These are phyloP conservation scores for Actinomucor elegans DNA, from an alignment of 371 early-diverging fungal genomes.

Conservation along the genomic window DNA sequence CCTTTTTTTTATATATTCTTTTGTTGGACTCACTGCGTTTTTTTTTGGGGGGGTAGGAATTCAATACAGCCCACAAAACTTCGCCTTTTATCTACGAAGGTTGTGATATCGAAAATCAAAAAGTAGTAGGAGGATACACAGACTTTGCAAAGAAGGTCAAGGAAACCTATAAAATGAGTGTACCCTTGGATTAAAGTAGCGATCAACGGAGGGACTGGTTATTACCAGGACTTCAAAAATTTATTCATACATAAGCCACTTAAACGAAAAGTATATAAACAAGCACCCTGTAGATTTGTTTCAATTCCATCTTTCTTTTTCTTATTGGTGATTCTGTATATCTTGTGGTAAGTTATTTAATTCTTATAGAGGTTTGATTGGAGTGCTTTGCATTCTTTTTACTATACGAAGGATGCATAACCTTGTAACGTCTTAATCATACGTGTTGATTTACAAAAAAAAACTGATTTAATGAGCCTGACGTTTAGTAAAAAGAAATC, in stretches of 20 bases:
- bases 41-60: constrained; percentile 29
- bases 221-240: not conserved
- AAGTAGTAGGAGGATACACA: constrained; percentile 47
- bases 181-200: constrained; percentile 18
- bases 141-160: constrained; percentile 47
- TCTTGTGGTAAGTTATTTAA: not conserved
- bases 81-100: constrained; percentile 61
- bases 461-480: constrained; percentile 40
- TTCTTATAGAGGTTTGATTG: not conserved
- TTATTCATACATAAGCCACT: not conserved
- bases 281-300: not conserved
- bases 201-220: no score
- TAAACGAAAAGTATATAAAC: not conserved
- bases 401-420: constrained; percentile 4
- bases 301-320: no score
- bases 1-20: no score
- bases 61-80: constrained; percentile 38
- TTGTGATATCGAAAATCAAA: constrained; percentile 34
- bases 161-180: constrained; percentile 24
- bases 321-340: no score
- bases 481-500: constrained; percentile 9
- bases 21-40: no score
- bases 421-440: constrained; percentile 27
- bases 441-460: constrained; percentile 27
- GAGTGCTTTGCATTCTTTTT: constrained; percentile 1